Conservation (phyloP, 1,284 basidiomycete species). For the Vanrija humicola region DNA sequence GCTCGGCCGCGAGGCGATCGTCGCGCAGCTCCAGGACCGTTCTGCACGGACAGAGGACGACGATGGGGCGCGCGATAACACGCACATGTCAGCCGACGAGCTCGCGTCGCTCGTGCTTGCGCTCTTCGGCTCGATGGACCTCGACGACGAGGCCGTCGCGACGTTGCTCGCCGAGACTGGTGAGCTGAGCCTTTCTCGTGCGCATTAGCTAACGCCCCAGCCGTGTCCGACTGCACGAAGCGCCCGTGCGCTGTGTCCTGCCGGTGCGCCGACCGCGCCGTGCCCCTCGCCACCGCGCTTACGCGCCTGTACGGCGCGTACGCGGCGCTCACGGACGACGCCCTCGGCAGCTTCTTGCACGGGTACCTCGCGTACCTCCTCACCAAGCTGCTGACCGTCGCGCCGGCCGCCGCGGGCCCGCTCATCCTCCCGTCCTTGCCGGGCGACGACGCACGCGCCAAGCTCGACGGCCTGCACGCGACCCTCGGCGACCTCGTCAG, state of each 20-base stretch:
- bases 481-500: background rate
- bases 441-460: background rate
- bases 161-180: slow-evolving; percentile 1
- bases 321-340: background rate
- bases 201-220: background rate
- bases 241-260: slow-evolving; percentile 9
- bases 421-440: slow-evolving; percentile 3
- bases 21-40: background rate
- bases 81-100: background rate
- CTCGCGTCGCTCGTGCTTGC: background rate
- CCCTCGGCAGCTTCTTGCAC: background rate
- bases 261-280: background rate
- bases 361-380: slow-evolving; percentile 13
- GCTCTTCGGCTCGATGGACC: background rate
- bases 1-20: background rate
- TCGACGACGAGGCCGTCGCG: background rate
- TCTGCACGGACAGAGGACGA: background rate
- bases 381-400: slow-evolving; percentile 1
- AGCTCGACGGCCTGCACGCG: background rate
- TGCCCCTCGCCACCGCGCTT: slow-evolving; percentile 1
- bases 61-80: background rate
- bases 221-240: slow-evolving; percentile 7
- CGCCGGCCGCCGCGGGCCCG: background rate
- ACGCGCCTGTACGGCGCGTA: slow-evolving; percentile 3
- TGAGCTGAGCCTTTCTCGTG: background rate